Conservation (phyloP, 2,329 filamentous ascomycete species). For the Talaromyces verruculosus region DNA sequence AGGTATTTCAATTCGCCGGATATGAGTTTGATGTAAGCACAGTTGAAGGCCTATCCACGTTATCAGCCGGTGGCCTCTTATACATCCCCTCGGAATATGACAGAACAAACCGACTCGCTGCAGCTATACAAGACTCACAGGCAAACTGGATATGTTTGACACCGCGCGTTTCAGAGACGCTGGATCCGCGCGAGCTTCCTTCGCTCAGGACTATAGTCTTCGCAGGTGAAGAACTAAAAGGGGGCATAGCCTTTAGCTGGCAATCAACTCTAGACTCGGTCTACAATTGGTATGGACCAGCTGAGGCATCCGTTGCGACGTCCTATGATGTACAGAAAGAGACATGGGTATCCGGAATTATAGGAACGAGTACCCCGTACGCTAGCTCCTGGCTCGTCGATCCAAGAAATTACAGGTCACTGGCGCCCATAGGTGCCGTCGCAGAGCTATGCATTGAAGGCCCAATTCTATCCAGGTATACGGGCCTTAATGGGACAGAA, state of each 20-base stretch:
- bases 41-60: conserved; percentile 37
- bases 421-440: conserved; percentile 41
- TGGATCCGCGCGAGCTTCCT: conserved; percentile 29
- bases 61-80: conserved; percentile 44
- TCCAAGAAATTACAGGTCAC: conserved; percentile 26
- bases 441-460: conserved; percentile 49
- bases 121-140: conserved; percentile 24
- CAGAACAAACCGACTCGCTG: conserved; percentile 40
- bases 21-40: conserved; percentile 44
- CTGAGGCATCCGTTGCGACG: conserved; percentile 15
- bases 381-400: conserved; percentile 36
- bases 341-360: conserved; percentile 22
- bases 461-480: conserved; percentile 32
- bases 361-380: conserved; percentile 24
- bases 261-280: background rate
- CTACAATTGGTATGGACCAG: conserved; percentile 16
- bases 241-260: conserved; percentile 10
- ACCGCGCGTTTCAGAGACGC: conserved; percentile 50
- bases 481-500: background rate
- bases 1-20: conserved; percentile 39
- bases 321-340: background rate
- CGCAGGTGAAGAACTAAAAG: conserved; percentile 34
- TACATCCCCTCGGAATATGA: conserved; percentile 46
- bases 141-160: conserved; percentile 56
- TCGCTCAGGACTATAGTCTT: conserved; percentile 39